phyloP scores from a whole-genome alignment of 1,284 basidiomycete species.

The Tremellales sp. region DNA sequence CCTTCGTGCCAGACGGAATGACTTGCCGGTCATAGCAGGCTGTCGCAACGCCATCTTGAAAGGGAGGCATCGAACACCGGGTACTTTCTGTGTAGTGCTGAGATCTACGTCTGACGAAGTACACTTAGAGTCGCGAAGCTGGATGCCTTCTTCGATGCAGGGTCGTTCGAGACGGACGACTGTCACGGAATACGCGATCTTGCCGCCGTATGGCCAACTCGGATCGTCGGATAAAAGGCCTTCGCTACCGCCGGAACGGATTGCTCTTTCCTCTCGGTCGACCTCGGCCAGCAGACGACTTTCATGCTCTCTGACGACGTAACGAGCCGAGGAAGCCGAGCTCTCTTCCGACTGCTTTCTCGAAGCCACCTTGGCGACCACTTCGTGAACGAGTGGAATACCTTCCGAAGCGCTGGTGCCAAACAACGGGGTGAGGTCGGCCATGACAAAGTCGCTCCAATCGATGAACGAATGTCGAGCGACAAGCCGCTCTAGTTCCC shows the following conservation, averaged over 20 bases:
- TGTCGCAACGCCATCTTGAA: conserved; percentile 19
- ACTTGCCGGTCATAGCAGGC: conserved; percentile 26
- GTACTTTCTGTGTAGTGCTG: background rate
- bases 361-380: background rate
- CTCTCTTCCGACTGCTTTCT: background rate
- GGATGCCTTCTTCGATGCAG: too few relatives aligned
- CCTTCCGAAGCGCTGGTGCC: conserved; percentile 14
- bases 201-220: conserved; percentile 31
- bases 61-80: background rate
- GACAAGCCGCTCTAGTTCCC: conserved; percentile 28
- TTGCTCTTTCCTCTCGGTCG: conserved; percentile 26
- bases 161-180: too few relatives aligned
- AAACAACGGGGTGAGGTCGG: conserved; percentile 14
- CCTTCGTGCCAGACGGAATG: conserved; percentile 29
- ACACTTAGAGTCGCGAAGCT: background rate
- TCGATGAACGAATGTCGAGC: conserved; percentile 1
- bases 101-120: background rate
- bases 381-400: background rate
- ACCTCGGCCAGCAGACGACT: conserved; percentile 18
- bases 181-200: conserved; percentile 22
- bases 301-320: background rate
- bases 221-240: conserved; percentile 16
- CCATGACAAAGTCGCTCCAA: conserved; percentile 18
- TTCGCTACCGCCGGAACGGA: conserved; percentile 8
- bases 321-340: background rate